phyloP scores from a whole-genome alignment of 1,284 basidiomycete genomes.

The Tremellales sp. region DNA sequence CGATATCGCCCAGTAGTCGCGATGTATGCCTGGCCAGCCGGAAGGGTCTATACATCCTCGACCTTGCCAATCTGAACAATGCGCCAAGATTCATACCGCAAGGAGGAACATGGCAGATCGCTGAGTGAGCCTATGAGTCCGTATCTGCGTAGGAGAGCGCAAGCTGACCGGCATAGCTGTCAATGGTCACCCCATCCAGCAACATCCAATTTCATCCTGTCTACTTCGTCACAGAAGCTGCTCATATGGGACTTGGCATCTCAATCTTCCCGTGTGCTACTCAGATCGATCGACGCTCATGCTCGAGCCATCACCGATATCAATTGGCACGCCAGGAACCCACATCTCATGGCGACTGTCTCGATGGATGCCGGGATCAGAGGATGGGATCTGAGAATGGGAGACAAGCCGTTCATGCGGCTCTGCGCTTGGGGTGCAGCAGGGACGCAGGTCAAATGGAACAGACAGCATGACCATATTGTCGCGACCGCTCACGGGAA shows the following conservation, averaged over 20 bases:
- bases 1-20: conserved; percentile 48
- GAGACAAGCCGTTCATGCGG: conserved; percentile 43
- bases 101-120: conserved; percentile 94
- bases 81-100: conserved; percentile 91
- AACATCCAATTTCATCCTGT: conserved; percentile 84
- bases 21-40: conserved; percentile 59
- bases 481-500: conserved; percentile 83
- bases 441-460: conserved; percentile 90
- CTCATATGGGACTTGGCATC: conserved; percentile 86
- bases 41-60: conserved; percentile 93
- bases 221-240: conserved; percentile 92
- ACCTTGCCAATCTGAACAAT: conserved; percentile 79
- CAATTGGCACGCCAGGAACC: conserved; percentile 86
- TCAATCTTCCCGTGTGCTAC: conserved; percentile 59
- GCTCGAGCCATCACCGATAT: conserved; percentile 92
- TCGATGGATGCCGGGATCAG: conserved; percentile 51
- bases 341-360: conserved; percentile 57
- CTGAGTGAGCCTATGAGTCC: conserved; percentile 52
- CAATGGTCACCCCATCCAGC: conserved; percentile 94
- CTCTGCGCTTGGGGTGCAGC: conserved; percentile 49
- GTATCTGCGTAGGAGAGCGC: neutral
- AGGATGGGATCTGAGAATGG: conserved; percentile 71
- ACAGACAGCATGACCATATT: conserved; percentile 74
- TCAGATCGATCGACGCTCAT: conserved; percentile 78
- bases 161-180: conserved; percentile 51